phyloP scores from a whole-genome alignment of 345 rosid species.

The Abelmoschus esculentus region DNA sequence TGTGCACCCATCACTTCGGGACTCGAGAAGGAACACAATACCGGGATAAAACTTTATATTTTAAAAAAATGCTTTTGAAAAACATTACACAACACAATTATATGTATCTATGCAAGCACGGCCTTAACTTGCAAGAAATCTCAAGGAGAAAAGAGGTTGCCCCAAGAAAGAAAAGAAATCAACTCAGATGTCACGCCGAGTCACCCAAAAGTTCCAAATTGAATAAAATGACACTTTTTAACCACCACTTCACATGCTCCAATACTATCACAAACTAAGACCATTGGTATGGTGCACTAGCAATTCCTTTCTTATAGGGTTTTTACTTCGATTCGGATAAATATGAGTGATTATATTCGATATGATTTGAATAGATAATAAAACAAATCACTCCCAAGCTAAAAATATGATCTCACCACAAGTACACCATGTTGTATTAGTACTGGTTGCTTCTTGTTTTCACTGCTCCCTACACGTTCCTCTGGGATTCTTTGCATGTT shows the following conservation, averaged over 20 bases:
- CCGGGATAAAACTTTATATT: too few relatives aligned
- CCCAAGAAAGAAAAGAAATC: neutral
- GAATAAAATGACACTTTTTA: neutral
- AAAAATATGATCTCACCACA: slow-evolving; percentile 38
- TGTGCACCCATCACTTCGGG: neutral
- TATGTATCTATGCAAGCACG: too few relatives aligned
- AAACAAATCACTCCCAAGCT: neutral
- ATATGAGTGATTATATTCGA: neutral
- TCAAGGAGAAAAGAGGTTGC: too few relatives aligned
- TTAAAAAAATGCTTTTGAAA: too few relatives aligned
- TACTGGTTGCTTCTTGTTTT: slow-evolving; percentile 46
- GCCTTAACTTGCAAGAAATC: too few relatives aligned
- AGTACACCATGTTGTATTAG: slow-evolving; percentile 82
- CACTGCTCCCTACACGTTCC: slow-evolving; percentile 28
- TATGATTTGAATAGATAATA: too few relatives aligned
- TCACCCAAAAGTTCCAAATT: too few relatives aligned
- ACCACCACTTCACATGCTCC: neutral
- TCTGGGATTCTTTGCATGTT: slow-evolving; percentile 65
- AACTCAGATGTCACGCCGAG: neutral
- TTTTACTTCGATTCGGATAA: too few relatives aligned
- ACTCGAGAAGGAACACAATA: neutral
- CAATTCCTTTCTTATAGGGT: neutral
- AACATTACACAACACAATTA: too few relatives aligned
- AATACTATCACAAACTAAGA: neutral
- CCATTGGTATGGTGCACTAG: too few relatives aligned